These are phyloP conservation scores for Oxytropis ochrocephala DNA, from an alignment of 306 rosid species.

Conservation along the genomic window DNA sequence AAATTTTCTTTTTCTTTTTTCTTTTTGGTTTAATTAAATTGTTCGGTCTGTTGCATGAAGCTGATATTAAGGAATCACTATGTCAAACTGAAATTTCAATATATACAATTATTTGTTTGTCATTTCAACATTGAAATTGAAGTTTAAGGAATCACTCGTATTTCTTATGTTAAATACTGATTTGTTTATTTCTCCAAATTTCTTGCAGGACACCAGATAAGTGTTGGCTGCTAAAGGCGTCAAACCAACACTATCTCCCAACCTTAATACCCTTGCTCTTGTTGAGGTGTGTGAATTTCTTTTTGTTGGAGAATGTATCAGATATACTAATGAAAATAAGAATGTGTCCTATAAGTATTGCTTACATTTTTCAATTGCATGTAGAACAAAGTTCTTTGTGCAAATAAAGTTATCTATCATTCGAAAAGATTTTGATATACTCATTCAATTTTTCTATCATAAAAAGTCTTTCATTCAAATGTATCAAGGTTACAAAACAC, in stretches of 20 bases:
- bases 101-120: not conserved
- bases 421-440: not conserved
- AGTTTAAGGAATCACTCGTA: not conserved
- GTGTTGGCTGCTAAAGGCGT: constrained; percentile 96
- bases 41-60: not conserved
- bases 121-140: not conserved
- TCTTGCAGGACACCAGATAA: constrained; percentile 78
- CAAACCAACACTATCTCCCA: constrained; percentile 92
- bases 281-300: constrained; percentile 65
- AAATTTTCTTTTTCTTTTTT: too few species aligned
- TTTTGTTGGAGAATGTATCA: constrained; percentile 12
- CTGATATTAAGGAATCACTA: not conserved
- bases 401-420: too few species aligned
- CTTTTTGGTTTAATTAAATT: too few species aligned
- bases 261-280: constrained; percentile 87
- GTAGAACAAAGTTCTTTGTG: not conserved
- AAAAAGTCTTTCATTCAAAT: not conserved
- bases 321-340: not conserved
- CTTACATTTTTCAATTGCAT: constrained; percentile 1
- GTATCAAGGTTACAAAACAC: not conserved
- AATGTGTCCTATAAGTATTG: not conserved
- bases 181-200: not conserved
- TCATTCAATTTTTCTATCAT: too few species aligned
- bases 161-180: not conserved
- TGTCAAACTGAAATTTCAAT: not conserved